Conservation (phyloP, 1,284 basidiomycete species). For the Rhodofomes roseus region DNA sequence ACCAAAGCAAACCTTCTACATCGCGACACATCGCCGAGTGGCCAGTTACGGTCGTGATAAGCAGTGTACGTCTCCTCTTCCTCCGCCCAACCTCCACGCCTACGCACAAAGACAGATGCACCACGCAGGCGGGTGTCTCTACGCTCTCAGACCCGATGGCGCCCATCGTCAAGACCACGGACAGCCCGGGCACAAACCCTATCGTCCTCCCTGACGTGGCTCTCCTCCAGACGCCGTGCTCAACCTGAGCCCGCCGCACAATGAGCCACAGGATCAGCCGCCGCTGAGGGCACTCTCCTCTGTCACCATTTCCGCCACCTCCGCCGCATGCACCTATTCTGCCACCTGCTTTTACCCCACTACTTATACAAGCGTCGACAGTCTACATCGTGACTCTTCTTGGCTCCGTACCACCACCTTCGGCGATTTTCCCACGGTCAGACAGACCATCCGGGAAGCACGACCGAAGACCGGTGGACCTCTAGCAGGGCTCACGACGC, state of each 20-base stretch:
- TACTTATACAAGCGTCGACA: neutral
- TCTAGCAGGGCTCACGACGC: too few species aligned
- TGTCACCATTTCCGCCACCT: neutral
- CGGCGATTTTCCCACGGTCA: too few species aligned
- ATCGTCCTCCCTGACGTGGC: neutral
- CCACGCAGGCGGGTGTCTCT: too few species aligned
- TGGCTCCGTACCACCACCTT: too few species aligned
- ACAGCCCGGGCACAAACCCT: neutral
- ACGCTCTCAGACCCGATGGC: neutral
- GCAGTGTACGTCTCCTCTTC: too few species aligned
- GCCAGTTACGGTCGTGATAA: neutral
- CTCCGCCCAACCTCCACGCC: too few species aligned
- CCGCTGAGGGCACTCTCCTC: neutral
- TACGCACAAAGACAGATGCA: neutral
- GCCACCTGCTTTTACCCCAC: neutral
- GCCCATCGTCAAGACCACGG: neutral
- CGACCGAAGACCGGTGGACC: too few species aligned
- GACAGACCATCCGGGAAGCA: too few species aligned
- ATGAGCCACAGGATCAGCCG: too few species aligned
- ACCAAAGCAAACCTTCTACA: neutral
- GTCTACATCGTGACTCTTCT: neutral
- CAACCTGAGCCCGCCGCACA: neutral
- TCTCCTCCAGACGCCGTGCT: too few species aligned
- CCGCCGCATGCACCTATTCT: neutral
- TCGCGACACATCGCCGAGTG: neutral